A percentile compares a stretch with the other conserved stretches of the same genome.
Evolutionary conservation across 345 rosid genomes (phyloP).

Genomic region (Gossypium sturtianum): DNA sequence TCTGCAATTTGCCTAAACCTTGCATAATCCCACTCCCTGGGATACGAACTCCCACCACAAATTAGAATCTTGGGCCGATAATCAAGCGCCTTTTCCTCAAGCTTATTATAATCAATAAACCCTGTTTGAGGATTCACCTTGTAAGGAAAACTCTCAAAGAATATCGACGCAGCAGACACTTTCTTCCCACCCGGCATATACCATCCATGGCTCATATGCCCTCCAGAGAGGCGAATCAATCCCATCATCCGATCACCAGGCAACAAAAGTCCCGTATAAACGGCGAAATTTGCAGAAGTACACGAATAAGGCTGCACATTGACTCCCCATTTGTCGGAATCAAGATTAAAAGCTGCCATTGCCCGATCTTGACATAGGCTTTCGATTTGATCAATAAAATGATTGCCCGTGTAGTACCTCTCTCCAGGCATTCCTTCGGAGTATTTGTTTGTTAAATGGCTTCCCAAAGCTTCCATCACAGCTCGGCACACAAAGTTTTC

Average conservation of each 20-base stretch:
- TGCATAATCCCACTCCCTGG: constrained; percentile 94
- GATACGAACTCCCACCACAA: constrained; percentile 95
- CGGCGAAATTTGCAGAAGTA: constrained; percentile 88
- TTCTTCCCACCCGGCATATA: constrained; percentile 81
- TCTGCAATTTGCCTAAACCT: constrained; percentile 85
- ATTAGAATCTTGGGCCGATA: constrained; percentile 88
- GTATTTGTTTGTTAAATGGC: constrained; percentile 85
- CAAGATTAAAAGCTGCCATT: constrained; percentile 67
- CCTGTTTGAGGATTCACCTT: constrained; percentile 86
- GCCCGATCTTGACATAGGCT: constrained; percentile 70
- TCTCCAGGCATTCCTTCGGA: constrained; percentile 95
- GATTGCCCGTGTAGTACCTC: constrained; percentile 78
- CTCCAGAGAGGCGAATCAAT: constrained; percentile 87
- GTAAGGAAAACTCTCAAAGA: constrained; percentile 86
- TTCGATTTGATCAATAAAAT: constrained; percentile 79
- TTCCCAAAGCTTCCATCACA: constrained; percentile 86
- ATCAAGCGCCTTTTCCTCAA: constrained; percentile 92
- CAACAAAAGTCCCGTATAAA: constrained; percentile 72
- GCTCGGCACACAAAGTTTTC: constrained; percentile 88
- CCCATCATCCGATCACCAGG: constrained; percentile 98
- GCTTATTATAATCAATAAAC: constrained; percentile 76
- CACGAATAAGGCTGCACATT: constrained; percentile 96
- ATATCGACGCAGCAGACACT: constrained; percentile 81
- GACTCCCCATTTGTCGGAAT: constrained; percentile 84
- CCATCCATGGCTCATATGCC: constrained; percentile 91